Evolutionary conservation across 1,284 basidiomycete genomes (phyloP), one percentile per base, ranked within the genome.

Genomic region (Mycena citricolor): DNA sequence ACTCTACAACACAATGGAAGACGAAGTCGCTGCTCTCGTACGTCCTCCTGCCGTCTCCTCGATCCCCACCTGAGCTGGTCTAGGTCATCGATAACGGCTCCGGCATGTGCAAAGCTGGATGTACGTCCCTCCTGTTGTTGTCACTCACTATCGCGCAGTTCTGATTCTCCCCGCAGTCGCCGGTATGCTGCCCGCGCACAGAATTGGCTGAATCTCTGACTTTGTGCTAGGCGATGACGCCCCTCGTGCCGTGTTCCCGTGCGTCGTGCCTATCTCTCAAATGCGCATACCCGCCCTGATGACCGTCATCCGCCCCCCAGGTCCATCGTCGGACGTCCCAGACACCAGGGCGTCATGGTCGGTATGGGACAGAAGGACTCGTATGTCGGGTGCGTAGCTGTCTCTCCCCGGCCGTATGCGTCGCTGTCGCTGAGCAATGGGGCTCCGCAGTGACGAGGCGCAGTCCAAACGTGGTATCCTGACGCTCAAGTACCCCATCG

Each of bases 391-490:
- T 86, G 61, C 51, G 78, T 56, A 22, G 33, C n/a, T n/a, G n/a
- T n/a, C n/a, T n/a, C n/a, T n/a, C n/a, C n/a, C n/a, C n/a, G n/a
- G n/a, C n/a, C n/a, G n/a, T n/a, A n/a, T n/a, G 23, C 24, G 17
- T 26, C 32, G 35, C 26, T 21, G 28, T 47, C 36, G 21, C 38
- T 34, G 36, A 21, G 32, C 12, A 30, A 25, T 30, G 8, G 31
- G 13, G 17, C 75, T 75, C 19, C 20, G n/a, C 58, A 87, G 84
- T 66, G 91, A 94, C 62, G 91, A 94, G 72, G 92, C 92, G 41
- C 92, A 94, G 71, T 88, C 91, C 53, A 94, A 94, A 79, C 88
- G 92, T 76, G 92, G 91, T 82, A 92, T 94, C 71, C 74, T 97
- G 54, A 93, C 90, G 54, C 77, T 97, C 68, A 94, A 77, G 75